Evolutionary conservation across 1,284 basidiomycete genomes (phyloP), one percentile per base, ranked within the genome.

Genomic region (Erythrobasidium hasegawianum): DNA sequence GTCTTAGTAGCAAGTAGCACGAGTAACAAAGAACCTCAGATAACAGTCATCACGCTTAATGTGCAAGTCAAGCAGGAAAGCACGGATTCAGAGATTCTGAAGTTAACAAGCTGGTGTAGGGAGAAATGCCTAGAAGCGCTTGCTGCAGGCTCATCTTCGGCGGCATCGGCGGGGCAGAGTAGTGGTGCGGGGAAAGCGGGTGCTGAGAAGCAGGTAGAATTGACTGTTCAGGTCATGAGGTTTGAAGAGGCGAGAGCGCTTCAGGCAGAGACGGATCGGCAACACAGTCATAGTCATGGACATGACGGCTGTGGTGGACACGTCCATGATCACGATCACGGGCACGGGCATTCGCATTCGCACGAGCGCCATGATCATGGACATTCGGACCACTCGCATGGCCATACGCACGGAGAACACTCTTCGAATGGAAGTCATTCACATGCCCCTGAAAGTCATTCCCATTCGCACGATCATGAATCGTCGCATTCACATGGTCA

Each of bases 1-100:
- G 61, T 39, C 11, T 49, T 20, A 5, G 9, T 14, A n/a, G 40
- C 18, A 20, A 54, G 18, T 20, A 26, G 52, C 56, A 24, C n/a
- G 8, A 47, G 43, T 24, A 52, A 29, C 24, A 53, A 54, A 41
- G 57, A 68, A 40, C 60, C 71, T 26, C 24, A 68, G 33, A 69
- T 70, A 72, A 41, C 71, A 72, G 85, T 95, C 18, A 85, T 90
- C 22, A 90, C 90, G 20, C 78, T 95, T 33, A 85, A 88, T 72
- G 78, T 91, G 45, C 89, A 90, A 72, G 87, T 94, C 16, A 79
- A 82, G 55, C 77, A 81, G 40, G 86, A 88, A 65, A 73, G 89
- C 40, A 81, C 81, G 8, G 90, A 94, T 76, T 81, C 81, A 40
- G 89, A 90, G 58, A 81, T 91, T 45, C 73, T 94, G 55, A 81